Evolutionary conservation across 495 filamentous ascomycete species (phyloP).

Genomic region (Daldinia concentrica): DNA sequence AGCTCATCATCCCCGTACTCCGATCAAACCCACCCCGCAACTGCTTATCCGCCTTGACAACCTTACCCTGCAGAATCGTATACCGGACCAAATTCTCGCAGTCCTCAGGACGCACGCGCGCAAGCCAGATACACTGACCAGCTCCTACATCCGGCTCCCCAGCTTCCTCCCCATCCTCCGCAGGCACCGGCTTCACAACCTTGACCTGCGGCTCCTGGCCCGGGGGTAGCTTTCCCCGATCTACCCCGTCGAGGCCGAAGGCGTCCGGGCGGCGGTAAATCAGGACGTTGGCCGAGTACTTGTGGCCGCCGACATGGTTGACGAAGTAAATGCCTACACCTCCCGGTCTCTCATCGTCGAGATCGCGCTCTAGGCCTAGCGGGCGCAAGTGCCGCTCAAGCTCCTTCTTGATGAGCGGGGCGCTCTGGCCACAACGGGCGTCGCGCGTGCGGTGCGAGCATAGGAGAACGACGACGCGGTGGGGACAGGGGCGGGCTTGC

Average conservation of each 20-base stretch:
- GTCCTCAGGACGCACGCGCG: slow-evolving; percentile 86
- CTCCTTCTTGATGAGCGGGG: slow-evolving; percentile 84
- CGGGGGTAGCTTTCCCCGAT: slow-evolving; percentile 50
- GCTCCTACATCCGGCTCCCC: slow-evolving; percentile 63
- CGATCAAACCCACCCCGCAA: slow-evolving; percentile 92
- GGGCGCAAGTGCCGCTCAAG: slow-evolving; percentile 89
- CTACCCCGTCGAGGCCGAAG: slow-evolving; percentile 60
- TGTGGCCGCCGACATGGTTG: slow-evolving; percentile 94
- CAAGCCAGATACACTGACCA: slow-evolving; percentile 93
- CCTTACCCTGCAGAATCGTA: slow-evolving; percentile 91
- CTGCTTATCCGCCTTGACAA: slow-evolving; percentile 86
- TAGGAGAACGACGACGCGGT: slow-evolving; percentile 86
- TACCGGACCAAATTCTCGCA: slow-evolving; percentile 92
- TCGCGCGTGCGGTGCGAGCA: slow-evolving; percentile 94
- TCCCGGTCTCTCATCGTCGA: slow-evolving; percentile 84
- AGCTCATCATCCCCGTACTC: slow-evolving; percentile 80
- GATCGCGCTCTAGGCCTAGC: slow-evolving; percentile 83
- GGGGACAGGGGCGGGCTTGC: slow-evolving; percentile 74
- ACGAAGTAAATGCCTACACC: slow-evolving; percentile 97
- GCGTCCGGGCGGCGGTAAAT: slow-evolving; percentile 78
- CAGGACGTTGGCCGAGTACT: slow-evolving; percentile 91
- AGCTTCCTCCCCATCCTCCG: slow-evolving; percentile 19
- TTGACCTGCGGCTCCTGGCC: slow-evolving; percentile 36
- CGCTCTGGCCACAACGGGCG: slow-evolving; percentile 92
- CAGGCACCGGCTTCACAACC: slow-evolving; percentile 18